A percentile compares a stretch with the other conserved stretches of the same genome.
Conservation (phyloP, 2,329 filamentous ascomycete genomes). For the Zymoseptoria passerinii region DNA sequence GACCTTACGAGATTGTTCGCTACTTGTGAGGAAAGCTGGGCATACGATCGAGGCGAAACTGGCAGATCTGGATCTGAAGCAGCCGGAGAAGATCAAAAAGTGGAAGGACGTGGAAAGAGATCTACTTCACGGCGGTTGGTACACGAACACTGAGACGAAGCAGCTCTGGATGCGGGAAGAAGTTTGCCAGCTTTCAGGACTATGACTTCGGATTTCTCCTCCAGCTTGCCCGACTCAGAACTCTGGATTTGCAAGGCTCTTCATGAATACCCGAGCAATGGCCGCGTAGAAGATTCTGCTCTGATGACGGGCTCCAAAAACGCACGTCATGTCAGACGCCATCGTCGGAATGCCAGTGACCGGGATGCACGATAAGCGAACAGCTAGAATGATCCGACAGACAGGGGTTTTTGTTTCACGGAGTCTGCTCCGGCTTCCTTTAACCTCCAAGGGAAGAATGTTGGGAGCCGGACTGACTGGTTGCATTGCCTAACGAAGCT, state of each 20-base stretch:
- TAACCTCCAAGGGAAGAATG: background rate
- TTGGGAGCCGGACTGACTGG: background rate
- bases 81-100: constrained; percentile 32
- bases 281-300: background rate
- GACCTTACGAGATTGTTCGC: constrained; percentile 41
- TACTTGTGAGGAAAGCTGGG: constrained; percentile 31
- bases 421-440: background rate
- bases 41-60: constrained; percentile 34
- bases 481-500: background rate
- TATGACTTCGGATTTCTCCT: background rate
- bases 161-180: constrained; percentile 11
- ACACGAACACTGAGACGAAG: constrained; percentile 25
- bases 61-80: constrained; percentile 42
- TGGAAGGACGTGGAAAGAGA: constrained; percentile 36
- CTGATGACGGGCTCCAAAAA: background rate
- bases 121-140: constrained; percentile 35
- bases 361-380: background rate
- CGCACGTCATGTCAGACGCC: background rate
- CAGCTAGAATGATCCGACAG: background rate
- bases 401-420: background rate
- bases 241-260: background rate
- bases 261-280: background rate
- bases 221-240: background rate
- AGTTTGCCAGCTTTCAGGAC: constrained; percentile 21
- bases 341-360: background rate